Base-by-base conservation (phyloP, 371 early-diverging fungal genomes). In the Sporodiniella umbellata region DNA sequence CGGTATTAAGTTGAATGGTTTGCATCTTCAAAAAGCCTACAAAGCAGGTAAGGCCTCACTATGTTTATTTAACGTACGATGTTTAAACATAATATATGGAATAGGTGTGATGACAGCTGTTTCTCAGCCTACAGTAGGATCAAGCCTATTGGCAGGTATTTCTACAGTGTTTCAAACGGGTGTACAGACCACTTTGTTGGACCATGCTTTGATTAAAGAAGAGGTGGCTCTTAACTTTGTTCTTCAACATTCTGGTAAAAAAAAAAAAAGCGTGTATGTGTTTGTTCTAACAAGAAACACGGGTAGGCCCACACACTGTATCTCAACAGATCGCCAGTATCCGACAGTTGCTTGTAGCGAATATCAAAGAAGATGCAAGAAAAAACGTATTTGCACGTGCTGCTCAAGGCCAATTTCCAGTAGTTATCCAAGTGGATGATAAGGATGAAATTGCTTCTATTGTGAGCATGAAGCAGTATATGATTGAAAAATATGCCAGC, bases 361-460 rank as follows among this genome's bases (percentile, higher is more conserved):
- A 68, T 33, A 43, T 60, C 7, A 54, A 66, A 19, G 59, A 58
- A 17, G 53, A 70, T 24, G 38, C 55, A 1, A 15, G n/a, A 1
- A 35, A 35, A n/a, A 58, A 68, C 51, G 62, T 75, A 26, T 66
- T 79, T 58, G 61, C 54, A 1, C 66, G 68, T 22, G 87, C 81
- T 25, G 74, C 79, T 2, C 64, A 59, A n/a, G 90, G 92, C 19
- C 52, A 75, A 35, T 53, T 89, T 2, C 89, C 89, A 11, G 70
- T 89, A 5, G 79, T 85, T 1, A 64, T 83, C 2, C 68, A 85
- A 46, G 76, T 78, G 12, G 59, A 89, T 26, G 81, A 83, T 55
- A 84, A 84, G 54, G 87, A 85, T 63, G 87, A 88, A 56, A 88
- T 89, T 33, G 72, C 82, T 14, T 58, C 59, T 24, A 51, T 89